These are phyloP conservation scores for Xylariales sp. DNA, from an alignment of 2,329 filamentous ascomycete genomes.

Conservation along the genomic window DNA sequence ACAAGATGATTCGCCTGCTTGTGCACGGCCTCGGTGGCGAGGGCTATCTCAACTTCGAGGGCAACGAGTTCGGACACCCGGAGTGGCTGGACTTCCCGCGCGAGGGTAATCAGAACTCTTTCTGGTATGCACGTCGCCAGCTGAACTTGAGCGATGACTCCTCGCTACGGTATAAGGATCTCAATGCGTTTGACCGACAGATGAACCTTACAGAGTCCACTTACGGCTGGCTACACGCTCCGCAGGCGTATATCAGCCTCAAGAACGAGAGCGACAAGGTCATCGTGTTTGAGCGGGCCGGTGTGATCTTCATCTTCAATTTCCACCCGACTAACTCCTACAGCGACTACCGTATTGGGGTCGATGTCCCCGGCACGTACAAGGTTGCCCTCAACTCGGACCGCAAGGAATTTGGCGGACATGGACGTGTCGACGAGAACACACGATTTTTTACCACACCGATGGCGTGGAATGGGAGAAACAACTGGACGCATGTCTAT, in stretches of 20 bases:
- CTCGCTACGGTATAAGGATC: conserved; percentile 80
- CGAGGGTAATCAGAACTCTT: conserved; percentile 86
- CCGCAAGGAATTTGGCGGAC: conserved; percentile 70
- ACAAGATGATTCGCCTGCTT: conserved; percentile 96
- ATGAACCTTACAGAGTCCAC: conserved; percentile 88
- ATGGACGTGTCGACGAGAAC: conserved; percentile 69
- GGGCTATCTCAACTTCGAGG: conserved; percentile 97
- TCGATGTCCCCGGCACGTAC: conserved; percentile 83
- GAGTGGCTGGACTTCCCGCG: conserved; percentile 99
- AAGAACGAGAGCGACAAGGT: conserved; percentile 95
- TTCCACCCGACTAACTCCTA: conserved; percentile 84
- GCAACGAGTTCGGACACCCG: conserved; percentile 97
- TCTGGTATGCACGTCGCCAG: conserved; percentile 90
- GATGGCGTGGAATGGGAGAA: conserved; percentile 82
- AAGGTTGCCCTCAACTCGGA: conserved; percentile 81
- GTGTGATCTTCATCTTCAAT: conserved; percentile 92
- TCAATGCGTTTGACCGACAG: conserved; percentile 87
- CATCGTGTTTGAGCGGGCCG: conserved; percentile 89
- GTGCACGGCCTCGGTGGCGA: conserved; percentile 91
- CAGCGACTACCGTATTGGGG: conserved; percentile 85
- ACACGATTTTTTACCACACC: conserved; percentile 90
- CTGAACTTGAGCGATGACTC: conserved; percentile 86
- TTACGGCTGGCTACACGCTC: conserved; percentile 82
- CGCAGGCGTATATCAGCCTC: conserved; percentile 86
- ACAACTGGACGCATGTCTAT: conserved; percentile 91